phyloP scores from a whole-genome alignment of 805 yeast genomes.

The Komagataella mondaviorum region DNA sequence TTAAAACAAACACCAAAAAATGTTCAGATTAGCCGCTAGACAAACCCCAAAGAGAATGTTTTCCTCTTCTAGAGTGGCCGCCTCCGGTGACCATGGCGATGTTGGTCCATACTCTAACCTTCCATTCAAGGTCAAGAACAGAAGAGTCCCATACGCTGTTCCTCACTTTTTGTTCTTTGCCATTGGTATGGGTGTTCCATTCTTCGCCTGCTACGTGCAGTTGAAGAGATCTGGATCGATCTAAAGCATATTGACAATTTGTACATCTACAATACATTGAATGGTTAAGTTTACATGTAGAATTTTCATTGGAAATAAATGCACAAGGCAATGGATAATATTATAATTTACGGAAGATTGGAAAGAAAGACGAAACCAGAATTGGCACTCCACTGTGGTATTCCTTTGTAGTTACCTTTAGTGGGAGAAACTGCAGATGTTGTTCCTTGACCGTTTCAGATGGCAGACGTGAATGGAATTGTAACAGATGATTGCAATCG shows the following conservation, averaged over 20 bases:
- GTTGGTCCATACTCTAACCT: constrained; percentile 85
- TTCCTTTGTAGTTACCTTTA: too few relatives aligned
- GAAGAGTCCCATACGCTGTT: constrained; percentile 79
- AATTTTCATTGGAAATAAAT: background rate
- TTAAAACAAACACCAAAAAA: constrained; percentile 1
- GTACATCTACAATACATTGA: background rate
- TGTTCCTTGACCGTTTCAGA: too few relatives aligned
- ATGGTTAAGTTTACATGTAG: background rate
- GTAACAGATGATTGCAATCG: background rate
- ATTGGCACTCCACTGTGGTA: background rate
- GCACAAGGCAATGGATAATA: background rate
- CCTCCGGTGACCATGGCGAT: constrained; percentile 38
- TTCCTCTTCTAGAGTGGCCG: constrained; percentile 31
- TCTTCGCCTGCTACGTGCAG: constrained; percentile 68
- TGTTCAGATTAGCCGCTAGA: constrained; percentile 7
- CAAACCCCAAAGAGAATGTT: constrained; percentile 27
- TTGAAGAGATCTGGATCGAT: constrained; percentile 72
- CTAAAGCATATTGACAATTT: constrained; percentile 6
- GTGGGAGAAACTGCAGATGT: too few relatives aligned
- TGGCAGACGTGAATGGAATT: background rate
- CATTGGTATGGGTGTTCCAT: constrained; percentile 63
- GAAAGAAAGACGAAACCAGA: background rate
- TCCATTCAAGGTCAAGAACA: constrained; percentile 90
- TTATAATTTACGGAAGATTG: background rate
- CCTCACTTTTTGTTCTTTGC: constrained; percentile 68